phyloP scores from a whole-genome alignment of 768 basidiomycete species.

The Lactarius sanguifluus region DNA sequence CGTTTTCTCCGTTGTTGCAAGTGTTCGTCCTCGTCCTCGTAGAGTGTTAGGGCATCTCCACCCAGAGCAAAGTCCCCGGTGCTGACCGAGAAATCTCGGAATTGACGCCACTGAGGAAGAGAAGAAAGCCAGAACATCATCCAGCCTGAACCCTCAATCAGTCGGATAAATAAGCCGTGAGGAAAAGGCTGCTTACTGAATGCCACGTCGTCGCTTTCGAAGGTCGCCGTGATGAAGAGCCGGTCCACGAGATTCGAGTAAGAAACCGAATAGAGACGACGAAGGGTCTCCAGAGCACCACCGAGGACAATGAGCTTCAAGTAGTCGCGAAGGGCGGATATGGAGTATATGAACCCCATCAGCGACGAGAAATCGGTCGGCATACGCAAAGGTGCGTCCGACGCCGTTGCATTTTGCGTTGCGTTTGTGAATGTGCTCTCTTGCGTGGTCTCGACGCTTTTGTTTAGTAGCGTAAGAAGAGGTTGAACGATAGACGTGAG shows the following conservation, averaged over 20 bases:
- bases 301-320: constrained; percentile 62
- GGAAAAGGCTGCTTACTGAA: constrained; percentile 46
- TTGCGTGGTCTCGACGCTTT: background rate
- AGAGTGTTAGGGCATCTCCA: constrained; percentile 35
- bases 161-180: constrained; percentile 12
- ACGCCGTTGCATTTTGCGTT: constrained; percentile 13
- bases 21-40: constrained; percentile 16
- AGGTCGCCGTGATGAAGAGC: constrained; percentile 62
- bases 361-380: constrained; percentile 38
- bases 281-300: constrained; percentile 56
- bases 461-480: constrained; percentile 12
- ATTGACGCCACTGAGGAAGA: constrained; percentile 58
- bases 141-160: constrained; percentile 49
- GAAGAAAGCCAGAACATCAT: constrained; percentile 67
- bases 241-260: constrained; percentile 49
- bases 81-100: constrained; percentile 53
- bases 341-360: constrained; percentile 49
- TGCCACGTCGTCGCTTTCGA: constrained; percentile 57
- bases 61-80: constrained; percentile 44
- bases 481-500: constrained; percentile 9
- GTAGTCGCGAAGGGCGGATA: constrained; percentile 61
- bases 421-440: background rate
- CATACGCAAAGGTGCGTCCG: constrained; percentile 12
- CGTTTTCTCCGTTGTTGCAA: constrained; percentile 18
- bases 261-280: constrained; percentile 45